These are phyloP conservation scores for Neurospora sp. DNA, from an alignment of 2,329 filamentous ascomycete species.

Conservation along the genomic window DNA sequence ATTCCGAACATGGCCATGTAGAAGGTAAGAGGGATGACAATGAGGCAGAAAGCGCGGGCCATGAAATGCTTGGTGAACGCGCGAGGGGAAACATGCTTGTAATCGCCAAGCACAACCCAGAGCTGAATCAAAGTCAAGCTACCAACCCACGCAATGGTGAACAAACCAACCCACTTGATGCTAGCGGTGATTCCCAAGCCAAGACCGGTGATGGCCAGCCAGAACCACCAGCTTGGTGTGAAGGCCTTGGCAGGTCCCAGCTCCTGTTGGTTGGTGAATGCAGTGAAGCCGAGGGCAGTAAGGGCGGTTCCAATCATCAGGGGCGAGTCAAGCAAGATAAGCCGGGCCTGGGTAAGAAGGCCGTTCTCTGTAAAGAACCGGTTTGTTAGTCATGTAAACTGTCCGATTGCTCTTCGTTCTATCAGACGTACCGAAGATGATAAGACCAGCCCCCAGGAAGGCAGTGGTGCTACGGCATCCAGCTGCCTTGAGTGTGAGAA, in stretches of 20 bases:
- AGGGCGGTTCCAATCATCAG: slow-evolving; percentile 88
- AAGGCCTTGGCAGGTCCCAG: slow-evolving; percentile 84
- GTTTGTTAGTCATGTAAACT: slow-evolving; percentile 18
- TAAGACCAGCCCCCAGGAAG: slow-evolving; percentile 68
- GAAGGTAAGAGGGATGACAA: slow-evolving; percentile 78
- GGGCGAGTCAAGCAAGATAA: slow-evolving; percentile 93
- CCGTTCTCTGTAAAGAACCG: slow-evolving; percentile 63
- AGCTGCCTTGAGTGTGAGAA: slow-evolving; percentile 81
- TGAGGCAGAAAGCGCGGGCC: slow-evolving; percentile 81
- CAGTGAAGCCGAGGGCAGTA: slow-evolving; percentile 80
- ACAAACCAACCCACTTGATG: slow-evolving; percentile 98
- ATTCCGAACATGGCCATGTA: slow-evolving; percentile 97
- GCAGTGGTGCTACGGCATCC: slow-evolving; percentile 84
- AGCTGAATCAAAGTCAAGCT: slow-evolving; percentile 82
- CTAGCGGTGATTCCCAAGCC: slow-evolving; percentile 83
- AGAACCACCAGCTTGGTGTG: slow-evolving; percentile 92
- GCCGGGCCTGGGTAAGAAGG: slow-evolving; percentile 83
- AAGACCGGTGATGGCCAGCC: slow-evolving; percentile 78
- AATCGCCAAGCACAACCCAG: slow-evolving; percentile 89
- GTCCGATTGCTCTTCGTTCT: not conserved
- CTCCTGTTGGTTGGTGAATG: slow-evolving; percentile 95
- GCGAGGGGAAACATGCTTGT: slow-evolving; percentile 72
- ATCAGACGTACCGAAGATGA: slow-evolving; percentile 71
- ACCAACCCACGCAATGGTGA: slow-evolving; percentile 98
- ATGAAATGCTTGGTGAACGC: slow-evolving; percentile 91